These are phyloP conservation scores for Alliaria petiolata DNA, from an alignment of 345 rosid species.

Conservation along the genomic window DNA sequence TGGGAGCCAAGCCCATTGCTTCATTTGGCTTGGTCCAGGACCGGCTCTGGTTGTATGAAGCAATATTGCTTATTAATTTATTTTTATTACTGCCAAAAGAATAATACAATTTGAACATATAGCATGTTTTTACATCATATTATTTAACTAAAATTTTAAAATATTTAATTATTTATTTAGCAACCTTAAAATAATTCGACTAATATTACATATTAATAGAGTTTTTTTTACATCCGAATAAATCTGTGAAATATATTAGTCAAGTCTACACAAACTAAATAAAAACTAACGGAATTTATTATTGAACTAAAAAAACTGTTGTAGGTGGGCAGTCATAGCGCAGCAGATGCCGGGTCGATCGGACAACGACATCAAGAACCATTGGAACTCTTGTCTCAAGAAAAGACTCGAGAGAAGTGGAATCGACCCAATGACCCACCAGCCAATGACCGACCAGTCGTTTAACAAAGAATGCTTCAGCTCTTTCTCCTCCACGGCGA, in stretches of 20 bases:
- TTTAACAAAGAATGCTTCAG: neutral
- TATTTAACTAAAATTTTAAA: neutral
- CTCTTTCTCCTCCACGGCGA: neutral
- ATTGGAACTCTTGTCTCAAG: constrained; percentile 32
- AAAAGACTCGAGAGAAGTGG: constrained; percentile 29
- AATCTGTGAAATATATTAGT: neutral
- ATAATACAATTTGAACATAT: neutral
- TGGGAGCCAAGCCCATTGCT: no score
- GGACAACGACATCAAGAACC: constrained; percentile 35
- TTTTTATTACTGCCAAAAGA: neutral
- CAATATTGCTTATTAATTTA: neutral
- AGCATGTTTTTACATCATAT: neutral
- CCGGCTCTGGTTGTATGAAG: neutral
- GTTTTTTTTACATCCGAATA: neutral
- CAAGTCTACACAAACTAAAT: neutral
- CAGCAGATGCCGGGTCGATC: constrained; percentile 26
- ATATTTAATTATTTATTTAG: neutral
- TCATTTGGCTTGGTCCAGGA: no score
- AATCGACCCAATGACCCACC: constrained; percentile 20
- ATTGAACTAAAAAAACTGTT: neutral
- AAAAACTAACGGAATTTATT: neutral
- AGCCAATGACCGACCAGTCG: no score
- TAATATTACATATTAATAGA: no score
- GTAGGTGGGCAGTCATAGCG: constrained; percentile 31
- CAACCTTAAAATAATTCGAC: neutral